Percentiles rank a stretch among this genome's conserved stretches.
Evolutionary conservation across 1,139 yeast genomes (phyloP).

Genomic region (Geotrichum bryndzae): DNA sequence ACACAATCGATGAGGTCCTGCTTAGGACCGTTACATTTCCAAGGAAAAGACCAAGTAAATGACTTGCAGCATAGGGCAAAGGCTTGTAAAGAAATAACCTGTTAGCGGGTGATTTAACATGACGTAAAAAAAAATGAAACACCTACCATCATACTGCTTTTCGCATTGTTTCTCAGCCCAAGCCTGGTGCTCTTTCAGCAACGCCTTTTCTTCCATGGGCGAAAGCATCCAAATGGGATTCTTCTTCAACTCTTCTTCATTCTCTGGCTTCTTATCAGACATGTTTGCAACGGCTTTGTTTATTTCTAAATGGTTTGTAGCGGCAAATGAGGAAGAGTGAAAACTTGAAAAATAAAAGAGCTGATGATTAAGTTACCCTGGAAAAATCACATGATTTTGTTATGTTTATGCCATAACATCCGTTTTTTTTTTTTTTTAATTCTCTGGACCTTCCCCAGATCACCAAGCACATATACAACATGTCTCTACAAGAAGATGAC

Average conservation of each 20-base stretch:
- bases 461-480: not conserved
- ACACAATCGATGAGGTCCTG: constrained; percentile 70
- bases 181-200: constrained; percentile 71
- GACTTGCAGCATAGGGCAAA: constrained; percentile 51
- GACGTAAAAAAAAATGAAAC: constrained; percentile 28
- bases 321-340: not conserved
- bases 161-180: constrained; percentile 70
- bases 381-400: not conserved
- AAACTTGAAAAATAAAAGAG: not conserved
- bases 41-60: constrained; percentile 51
- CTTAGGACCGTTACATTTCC: constrained; percentile 51
- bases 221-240: constrained; percentile 80
- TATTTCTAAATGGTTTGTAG: not conserved
- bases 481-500: constrained; percentile 27
- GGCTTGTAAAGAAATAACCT: constrained; percentile 23
- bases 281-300: not conserved
- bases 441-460: not conserved
- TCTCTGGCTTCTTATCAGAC: not conserved
- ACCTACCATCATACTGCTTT: constrained; percentile 38
- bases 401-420: not conserved
- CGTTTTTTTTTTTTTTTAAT: not conserved
- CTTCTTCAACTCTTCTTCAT: constrained; percentile 5
- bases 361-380: not conserved
- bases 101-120: constrained; percentile 25
- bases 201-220: constrained; percentile 78